Evolutionary conservation across 345 rosid genomes (phyloP).

Genomic region (Linum lewisii): DNA sequence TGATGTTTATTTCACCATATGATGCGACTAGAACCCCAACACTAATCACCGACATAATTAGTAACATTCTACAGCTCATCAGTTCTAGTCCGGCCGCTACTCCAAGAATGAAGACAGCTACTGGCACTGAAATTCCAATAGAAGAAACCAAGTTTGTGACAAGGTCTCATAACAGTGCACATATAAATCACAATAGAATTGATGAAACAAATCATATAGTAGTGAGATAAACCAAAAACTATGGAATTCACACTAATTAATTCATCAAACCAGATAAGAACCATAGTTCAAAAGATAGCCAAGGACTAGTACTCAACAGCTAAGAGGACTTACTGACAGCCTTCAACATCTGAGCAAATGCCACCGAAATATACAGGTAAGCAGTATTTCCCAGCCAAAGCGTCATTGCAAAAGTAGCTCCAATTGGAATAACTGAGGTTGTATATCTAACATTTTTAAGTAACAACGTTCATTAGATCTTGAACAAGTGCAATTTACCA

Average conservation of each 20-base stretch:
- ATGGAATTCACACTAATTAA: background rate
- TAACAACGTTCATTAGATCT: constrained; percentile 10
- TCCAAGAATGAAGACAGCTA: constrained; percentile 89
- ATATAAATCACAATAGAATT: background rate
- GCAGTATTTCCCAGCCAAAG: constrained; percentile 99
- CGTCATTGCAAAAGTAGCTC: constrained; percentile 96
- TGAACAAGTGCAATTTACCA: background rate
- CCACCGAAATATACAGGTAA: constrained; percentile 88
- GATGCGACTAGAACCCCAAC: constrained; percentile 95
- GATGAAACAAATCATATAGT: background rate
- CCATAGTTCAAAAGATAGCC: background rate
- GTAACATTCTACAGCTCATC: constrained; percentile 89
- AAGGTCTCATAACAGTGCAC: background rate
- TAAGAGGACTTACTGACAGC: constrained; percentile 63
- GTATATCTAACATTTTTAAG: constrained; percentile 41
- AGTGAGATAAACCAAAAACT: background rate
- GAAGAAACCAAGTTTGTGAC: constrained; percentile 16
- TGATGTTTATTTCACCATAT: constrained; percentile 82
- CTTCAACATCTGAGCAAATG: constrained; percentile 97
- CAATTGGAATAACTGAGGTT: constrained; percentile 86
- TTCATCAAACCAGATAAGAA: constrained; percentile 1
- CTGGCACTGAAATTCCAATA: constrained; percentile 80
- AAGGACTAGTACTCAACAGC: background rate
- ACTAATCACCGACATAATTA: constrained; percentile 92
- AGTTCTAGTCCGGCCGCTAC: constrained; percentile 92